Base-by-base conservation (phyloP, 2,329 filamentous ascomycete species). In the Geosmithia flava region DNA sequence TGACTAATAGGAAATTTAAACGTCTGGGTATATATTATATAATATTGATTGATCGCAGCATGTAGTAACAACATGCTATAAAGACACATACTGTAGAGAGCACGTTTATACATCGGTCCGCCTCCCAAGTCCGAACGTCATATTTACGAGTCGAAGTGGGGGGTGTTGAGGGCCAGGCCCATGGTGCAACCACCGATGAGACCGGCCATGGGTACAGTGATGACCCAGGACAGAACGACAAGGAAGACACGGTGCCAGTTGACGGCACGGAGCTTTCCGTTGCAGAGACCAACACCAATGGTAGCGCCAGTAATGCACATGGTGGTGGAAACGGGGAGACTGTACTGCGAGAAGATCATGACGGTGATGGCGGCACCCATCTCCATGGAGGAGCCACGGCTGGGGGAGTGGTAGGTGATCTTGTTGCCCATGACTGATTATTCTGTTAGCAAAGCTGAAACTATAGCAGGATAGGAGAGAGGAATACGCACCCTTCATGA, bases 251-350 rank as follows among this genome's bases (percentile, higher is more conserved):
- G 80, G 65, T 87, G 78, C 68, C 74, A 89, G 74, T 89, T 89
- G 57, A 89, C 80, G 1, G 85, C 83, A 66, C 78, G 83, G 50
- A 78, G 52, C 27, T 75, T 80, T 33, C 83, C 83, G 61, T 87
- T 87, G 73, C 83, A 87, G 20, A 89, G 78, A 59, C 83, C 84
- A 45, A 89, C 85, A 51, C 85, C 85, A 43, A 88, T 80, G 1
- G 83, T 88, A 23, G 85, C 84, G 48, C 85, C 85, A 1, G 84
- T 88, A 63, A 89, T 87, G 63, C 85, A 89, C 84, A 83, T 83
- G 19, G 80, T 81, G 2, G 83, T 89, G 0, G 84, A 88, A 23
- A 89, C 84, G 39, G 85, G 85, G 0, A 89, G 80, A 1, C 76
- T 78, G 70, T 75, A 86, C 61, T 87, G 83, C 0, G 83, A 86